A percentile compares a stretch with the other conserved stretches of the same genome.
phyloP scores from a whole-genome alignment of 345 rosid genomes.

The Clarkia xantiana region DNA sequence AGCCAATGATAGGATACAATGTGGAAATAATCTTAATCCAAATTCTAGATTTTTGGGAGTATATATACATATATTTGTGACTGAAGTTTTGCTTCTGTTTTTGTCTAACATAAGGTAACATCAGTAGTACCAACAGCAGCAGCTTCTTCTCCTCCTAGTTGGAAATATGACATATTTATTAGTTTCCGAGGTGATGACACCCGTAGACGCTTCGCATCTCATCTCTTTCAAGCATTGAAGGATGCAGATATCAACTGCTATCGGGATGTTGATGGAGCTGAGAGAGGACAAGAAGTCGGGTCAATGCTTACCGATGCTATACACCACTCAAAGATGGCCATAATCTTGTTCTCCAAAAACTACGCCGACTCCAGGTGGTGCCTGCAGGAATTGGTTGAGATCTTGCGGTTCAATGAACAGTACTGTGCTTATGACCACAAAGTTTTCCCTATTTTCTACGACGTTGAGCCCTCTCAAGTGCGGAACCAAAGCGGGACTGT shows the following conservation, averaged over 20 bases:
- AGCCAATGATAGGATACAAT: too few relatives aligned
- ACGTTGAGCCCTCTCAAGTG: slow-evolving; percentile 1
- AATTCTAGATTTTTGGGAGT: too few relatives aligned
- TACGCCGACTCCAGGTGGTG: slow-evolving; percentile 9
- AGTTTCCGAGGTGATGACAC: slow-evolving; percentile 7
- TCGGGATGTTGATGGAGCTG: background rate
- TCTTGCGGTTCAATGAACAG: background rate
- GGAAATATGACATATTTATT: slow-evolving; percentile 6
- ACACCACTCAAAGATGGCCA: background rate
- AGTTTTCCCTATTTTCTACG: slow-evolving; percentile 3
- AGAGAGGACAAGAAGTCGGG: slow-evolving; percentile 1
- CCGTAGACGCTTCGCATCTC: slow-evolving; percentile 4
- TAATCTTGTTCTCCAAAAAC: slow-evolving; percentile 5
- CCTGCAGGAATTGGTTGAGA: slow-evolving; percentile 7
- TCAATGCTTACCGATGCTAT: slow-evolving; percentile 1
- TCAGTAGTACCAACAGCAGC: too few relatives aligned
- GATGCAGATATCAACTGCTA: slow-evolving; percentile 5
- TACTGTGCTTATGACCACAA: background rate
- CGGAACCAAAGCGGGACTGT: slow-evolving; percentile 5
- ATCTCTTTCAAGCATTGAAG: slow-evolving; percentile 4
- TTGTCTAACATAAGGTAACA: too few relatives aligned
- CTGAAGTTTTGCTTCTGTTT: too few relatives aligned
- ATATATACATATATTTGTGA: too few relatives aligned
- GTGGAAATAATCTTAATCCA: too few relatives aligned
- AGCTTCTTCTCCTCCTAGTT: background rate